Evolutionary conservation across 306 rosid species (phyloP).

Genomic region (Aeschynomene evenia): DNA sequence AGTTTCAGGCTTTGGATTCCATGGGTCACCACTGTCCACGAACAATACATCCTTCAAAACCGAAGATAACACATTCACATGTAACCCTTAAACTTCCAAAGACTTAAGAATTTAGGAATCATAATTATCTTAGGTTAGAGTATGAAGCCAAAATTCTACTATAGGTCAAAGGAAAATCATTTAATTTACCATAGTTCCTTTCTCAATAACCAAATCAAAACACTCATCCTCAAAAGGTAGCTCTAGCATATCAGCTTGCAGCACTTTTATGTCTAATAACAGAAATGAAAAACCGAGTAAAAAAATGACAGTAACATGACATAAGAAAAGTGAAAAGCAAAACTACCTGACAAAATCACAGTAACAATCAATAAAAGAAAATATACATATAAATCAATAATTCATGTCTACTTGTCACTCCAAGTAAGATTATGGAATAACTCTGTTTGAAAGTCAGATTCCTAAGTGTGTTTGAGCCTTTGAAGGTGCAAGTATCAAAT

Average conservation of each 20-base stretch:
- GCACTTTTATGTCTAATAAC: conserved; percentile 76
- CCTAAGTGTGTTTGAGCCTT: no score
- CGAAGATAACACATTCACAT: conserved; percentile 23
- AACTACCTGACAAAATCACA: not conserved
- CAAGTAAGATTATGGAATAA: not conserved
- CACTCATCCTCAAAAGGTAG: conserved; percentile 74
- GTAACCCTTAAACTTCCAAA: conserved; percentile 3
- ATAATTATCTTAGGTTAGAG: conserved; percentile 18
- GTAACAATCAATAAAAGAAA: not conserved
- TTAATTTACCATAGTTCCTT: conserved; percentile 86
- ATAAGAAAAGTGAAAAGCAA: not conserved
- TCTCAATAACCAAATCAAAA: conserved; percentile 92
- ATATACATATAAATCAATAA: not conserved
- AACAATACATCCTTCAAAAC: conserved; percentile 89
- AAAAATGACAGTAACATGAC: not conserved
- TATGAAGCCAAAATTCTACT: conserved; percentile 21
- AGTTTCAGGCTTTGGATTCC: conserved; percentile 80
- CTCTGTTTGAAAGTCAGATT: not conserved
- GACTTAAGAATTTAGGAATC: not conserved
- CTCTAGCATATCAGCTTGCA: conserved; percentile 95
- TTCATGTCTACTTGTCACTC: conserved; percentile 6
- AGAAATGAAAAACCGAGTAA: conserved; percentile 27
- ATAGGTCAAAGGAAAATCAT: conserved; percentile 26
- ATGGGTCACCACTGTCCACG: conserved; percentile 91
- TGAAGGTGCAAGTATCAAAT: no score